Evolutionary conservation across 2,329 filamentous ascomycete genomes (phyloP).

Genomic region (Penicillium sp.): DNA sequence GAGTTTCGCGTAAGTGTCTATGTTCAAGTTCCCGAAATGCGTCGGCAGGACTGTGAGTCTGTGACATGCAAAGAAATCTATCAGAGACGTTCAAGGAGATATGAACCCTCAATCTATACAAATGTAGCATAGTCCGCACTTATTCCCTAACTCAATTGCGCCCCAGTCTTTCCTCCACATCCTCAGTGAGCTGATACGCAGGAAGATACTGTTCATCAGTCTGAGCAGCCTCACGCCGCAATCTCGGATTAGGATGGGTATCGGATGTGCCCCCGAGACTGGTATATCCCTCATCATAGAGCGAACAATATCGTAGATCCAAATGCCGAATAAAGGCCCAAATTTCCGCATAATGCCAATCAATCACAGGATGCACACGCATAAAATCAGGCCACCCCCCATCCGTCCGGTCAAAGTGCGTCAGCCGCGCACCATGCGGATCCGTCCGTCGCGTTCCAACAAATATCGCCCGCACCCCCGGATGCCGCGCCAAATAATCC

Average conservation of each 20-base stretch:
- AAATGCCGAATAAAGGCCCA: constrained; percentile 78
- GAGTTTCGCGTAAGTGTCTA: background rate
- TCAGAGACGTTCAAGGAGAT: constrained; percentile 2
- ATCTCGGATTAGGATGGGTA: constrained; percentile 80
- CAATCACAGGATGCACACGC: constrained; percentile 90
- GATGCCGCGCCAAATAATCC: constrained; percentile 59
- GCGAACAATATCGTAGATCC: constrained; percentile 73
- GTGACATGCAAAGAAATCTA: constrained; percentile 15
- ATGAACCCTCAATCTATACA: constrained; percentile 15
- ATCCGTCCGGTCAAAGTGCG: constrained; percentile 83
- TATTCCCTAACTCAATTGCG: constrained; percentile 50
- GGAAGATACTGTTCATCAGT: constrained; percentile 25
- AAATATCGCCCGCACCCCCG: constrained; percentile 69
- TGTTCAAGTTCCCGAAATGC: constrained; percentile 1
- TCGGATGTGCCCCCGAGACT: constrained; percentile 86
- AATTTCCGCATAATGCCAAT: constrained; percentile 95
- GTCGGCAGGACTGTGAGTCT: constrained; percentile 3
- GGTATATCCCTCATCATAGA: constrained; percentile 89
- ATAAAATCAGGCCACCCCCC: constrained; percentile 87
- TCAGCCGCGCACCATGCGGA: constrained; percentile 75
- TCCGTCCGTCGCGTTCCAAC: constrained; percentile 88
- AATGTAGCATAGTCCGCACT: background rate
- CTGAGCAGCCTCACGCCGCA: constrained; percentile 44
- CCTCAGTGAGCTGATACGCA: constrained; percentile 45
- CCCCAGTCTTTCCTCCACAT: constrained; percentile 74